Base-by-base conservation (phyloP, 2,329 filamentous ascomycete genomes). In the Epichloe sp. region DNA sequence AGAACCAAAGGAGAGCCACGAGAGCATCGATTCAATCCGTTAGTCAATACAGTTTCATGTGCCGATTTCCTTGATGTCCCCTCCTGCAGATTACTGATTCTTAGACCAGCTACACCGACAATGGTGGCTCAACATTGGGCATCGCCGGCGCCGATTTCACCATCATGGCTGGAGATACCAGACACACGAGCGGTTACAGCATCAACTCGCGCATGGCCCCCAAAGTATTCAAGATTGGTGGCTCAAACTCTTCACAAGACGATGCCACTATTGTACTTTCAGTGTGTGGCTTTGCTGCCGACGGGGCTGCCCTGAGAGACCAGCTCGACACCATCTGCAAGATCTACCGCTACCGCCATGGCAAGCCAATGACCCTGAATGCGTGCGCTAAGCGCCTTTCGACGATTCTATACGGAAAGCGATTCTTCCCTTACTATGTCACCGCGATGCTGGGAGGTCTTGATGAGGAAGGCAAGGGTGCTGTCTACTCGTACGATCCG, bases 361-460 rank as follows among this genome's bases (percentile, higher is more conserved):
- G 88, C 70, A 98, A 97, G 76, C 82, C 88, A 58, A 98, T 98
- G 85, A 85, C 81, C 57, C 86, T 97, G 63, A 85, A 88, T 63
- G 93, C 93, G 47, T 97, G 91, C 71, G 94, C 93, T 51, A 91
- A 97, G 72, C 83, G 91, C 52, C 78, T 98, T 55, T 91, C 88
- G 41, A 96, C 94, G 45, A 94, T 98, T 58, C 82, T 98, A 52
- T 98, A 98, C 76, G 78, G 83, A 69, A 97, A 97, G 76, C 88
- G 93, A 47, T 98, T 98, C 77, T 98, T 98, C 76, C 93, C 93
- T 21, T 98, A 95, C 80, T 98, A 98, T 70, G 88, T 94, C 53
- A 83, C 91, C 63, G 91, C 91, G 35, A 97, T 98, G 67, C 76
- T 98, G 45, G 93, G 86, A 45, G 93, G 93, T 19, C 72, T 98